Conservation (phyloP, 2,329 filamentous ascomycete species). For the Colletotrichum eleusines region DNA sequence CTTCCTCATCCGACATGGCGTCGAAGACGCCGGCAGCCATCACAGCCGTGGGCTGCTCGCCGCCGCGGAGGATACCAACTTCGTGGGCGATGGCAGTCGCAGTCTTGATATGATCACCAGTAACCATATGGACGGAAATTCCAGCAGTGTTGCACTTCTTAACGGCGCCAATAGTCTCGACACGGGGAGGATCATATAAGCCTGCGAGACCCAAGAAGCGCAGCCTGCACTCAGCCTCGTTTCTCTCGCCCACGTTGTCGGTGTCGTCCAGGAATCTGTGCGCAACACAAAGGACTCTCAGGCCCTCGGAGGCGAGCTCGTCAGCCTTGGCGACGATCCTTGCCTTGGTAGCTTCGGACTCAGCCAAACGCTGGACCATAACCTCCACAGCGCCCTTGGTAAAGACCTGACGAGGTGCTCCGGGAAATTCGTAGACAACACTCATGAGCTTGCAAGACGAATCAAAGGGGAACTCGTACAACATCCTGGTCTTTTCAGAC, state of each 20-base stretch:
- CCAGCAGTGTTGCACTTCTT: slow-evolving; percentile 70
- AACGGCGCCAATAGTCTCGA: slow-evolving; percentile 73
- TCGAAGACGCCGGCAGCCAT: slow-evolving; percentile 76
- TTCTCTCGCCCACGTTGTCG: slow-evolving; percentile 60
- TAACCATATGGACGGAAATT: slow-evolving; percentile 77
- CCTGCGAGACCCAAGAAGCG: slow-evolving; percentile 78
- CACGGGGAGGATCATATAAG: slow-evolving; percentile 78
- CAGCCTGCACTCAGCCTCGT: slow-evolving; percentile 67
- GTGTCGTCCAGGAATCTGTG: slow-evolving; percentile 57
- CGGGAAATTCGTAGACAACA: slow-evolving; percentile 67
- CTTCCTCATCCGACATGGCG: slow-evolving; percentile 69
- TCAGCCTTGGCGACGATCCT: slow-evolving; percentile 64
- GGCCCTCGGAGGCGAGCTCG: slow-evolving; percentile 70
- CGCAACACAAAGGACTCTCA: slow-evolving; percentile 77
- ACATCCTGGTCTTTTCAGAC: slow-evolving; percentile 57
- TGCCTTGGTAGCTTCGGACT: slow-evolving; percentile 60
- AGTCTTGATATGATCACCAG: slow-evolving; percentile 76
- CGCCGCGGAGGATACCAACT: slow-evolving; percentile 68
- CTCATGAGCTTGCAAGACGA: slow-evolving; percentile 82
- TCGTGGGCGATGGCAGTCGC: slow-evolving; percentile 74
- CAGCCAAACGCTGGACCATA: slow-evolving; percentile 64
- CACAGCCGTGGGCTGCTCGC: slow-evolving; percentile 59
- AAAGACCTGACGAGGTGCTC: slow-evolving; percentile 57
- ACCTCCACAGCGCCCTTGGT: slow-evolving; percentile 71
- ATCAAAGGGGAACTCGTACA: slow-evolving; percentile 79